Conservation (phyloP, 805 yeast genomes). For the Yamadazyma takamatsuzukensis region DNA sequence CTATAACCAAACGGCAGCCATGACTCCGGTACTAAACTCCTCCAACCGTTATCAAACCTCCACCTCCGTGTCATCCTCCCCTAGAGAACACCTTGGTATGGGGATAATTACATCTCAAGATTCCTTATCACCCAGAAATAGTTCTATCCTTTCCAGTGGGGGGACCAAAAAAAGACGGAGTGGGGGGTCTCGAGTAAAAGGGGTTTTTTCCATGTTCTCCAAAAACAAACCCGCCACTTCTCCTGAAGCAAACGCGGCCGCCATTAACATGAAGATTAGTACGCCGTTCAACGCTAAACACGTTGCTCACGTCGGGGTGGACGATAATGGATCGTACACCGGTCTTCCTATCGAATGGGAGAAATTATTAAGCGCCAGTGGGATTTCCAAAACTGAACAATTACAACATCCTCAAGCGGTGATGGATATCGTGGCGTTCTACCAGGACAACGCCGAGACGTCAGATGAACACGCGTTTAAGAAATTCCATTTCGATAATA, state of each 20-base stretch:
- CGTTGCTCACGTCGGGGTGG: constrained; percentile 91
- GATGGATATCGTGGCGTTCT: constrained; percentile 83
- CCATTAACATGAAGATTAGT: constrained; percentile 62
- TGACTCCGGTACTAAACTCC: constrained; percentile 27
- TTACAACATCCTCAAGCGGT: constrained; percentile 92
- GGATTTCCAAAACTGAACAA: constrained; percentile 85
- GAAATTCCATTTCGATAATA: constrained; percentile 32
- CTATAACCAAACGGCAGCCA: constrained; percentile 24
- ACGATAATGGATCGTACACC: constrained; percentile 80
- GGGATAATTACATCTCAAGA: constrained; percentile 12
- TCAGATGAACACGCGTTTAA: constrained; percentile 42
- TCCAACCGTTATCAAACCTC: constrained; percentile 1
- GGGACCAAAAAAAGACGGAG: constrained; percentile 37
- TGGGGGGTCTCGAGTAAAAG: constrained; percentile 45
- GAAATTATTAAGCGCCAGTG: constrained; percentile 72
- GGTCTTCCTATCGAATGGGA: constrained; percentile 96
- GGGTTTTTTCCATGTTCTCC: constrained; percentile 54
- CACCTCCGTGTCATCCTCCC: constrained; percentile 17
- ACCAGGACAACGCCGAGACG: constrained; percentile 54
- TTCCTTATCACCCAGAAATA: constrained; percentile 16
- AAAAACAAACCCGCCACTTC: constrained; percentile 18
- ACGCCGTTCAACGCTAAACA: constrained; percentile 89
- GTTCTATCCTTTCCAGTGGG: constrained; percentile 5
- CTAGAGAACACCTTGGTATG: constrained; percentile 23
- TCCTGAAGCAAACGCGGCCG: constrained; percentile 8